Conservation (phyloP, 2,329 filamentous ascomycete species). For the Sporothrix brunneoviolacea region DNA sequence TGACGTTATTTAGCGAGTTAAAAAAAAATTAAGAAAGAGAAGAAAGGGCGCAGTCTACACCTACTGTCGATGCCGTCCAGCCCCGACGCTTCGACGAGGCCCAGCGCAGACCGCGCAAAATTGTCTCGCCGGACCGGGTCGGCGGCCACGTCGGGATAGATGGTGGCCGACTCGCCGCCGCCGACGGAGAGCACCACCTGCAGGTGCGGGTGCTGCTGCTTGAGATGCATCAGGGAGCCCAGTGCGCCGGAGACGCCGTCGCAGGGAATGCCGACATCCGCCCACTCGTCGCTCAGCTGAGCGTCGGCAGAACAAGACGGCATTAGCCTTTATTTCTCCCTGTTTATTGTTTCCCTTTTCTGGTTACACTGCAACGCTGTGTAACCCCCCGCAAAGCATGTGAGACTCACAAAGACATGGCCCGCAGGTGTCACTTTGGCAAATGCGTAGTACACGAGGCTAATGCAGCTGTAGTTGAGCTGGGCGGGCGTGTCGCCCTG, state of each 20-base stretch:
- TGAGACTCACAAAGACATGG: slow-evolving; percentile 60
- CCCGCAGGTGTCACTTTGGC: slow-evolving; percentile 67
- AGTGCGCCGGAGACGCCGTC: slow-evolving; percentile 66
- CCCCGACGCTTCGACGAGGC: slow-evolving; percentile 62
- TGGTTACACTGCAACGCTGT: neutral
- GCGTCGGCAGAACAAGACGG: neutral
- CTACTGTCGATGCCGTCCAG: slow-evolving; percentile 72
- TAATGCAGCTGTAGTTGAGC: slow-evolving; percentile 69
- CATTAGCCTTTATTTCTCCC: slow-evolving; percentile 1
- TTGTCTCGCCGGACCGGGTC: slow-evolving; percentile 55
- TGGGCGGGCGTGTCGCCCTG: slow-evolving; percentile 65
- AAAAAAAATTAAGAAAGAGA: neutral
- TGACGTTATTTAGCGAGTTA: neutral
- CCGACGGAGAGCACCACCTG: slow-evolving; percentile 74
- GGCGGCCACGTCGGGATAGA: slow-evolving; percentile 61
- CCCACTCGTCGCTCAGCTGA: slow-evolving; percentile 73
- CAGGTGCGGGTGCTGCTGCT: slow-evolving; percentile 62
- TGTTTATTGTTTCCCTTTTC: neutral
- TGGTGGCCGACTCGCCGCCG: slow-evolving; percentile 56
- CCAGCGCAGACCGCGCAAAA: slow-evolving; percentile 62
- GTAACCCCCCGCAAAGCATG: too few species aligned
- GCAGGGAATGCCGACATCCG: slow-evolving; percentile 64
- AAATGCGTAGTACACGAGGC: slow-evolving; percentile 78
- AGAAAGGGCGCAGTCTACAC: slow-evolving; percentile 19
- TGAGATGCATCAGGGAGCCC: slow-evolving; percentile 66